Evolutionary conservation across 371 early-diverging fungal species (phyloP), one percentile per base, ranked within the genome.

Genomic region (Lichtheimia corymbifera): DNA sequence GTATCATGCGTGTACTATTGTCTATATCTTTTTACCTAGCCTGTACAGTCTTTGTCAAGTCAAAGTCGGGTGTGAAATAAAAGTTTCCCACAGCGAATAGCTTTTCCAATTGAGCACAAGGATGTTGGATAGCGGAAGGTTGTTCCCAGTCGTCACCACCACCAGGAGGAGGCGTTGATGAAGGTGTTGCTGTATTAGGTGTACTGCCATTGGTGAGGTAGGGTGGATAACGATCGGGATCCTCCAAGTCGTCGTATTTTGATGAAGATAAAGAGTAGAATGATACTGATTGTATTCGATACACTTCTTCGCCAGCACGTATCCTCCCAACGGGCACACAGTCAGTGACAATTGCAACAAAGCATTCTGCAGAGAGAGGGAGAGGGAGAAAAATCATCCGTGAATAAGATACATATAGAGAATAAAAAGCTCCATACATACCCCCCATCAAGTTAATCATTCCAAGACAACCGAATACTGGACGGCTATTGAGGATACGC

Each of bases 11-110:
- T 43, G 30, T 22, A n/a, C 20, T 60, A 30, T 52, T 20, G 42
- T n/a, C 3, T 30, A 3, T 30, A 13, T 54, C 12, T 4, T 14
- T 40, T 55, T 75, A 78, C 86, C 87, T 83, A 27, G 79, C 78
- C 72, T 91, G 91, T 4, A 85, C 72, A 3, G 83, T 86, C 27
- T 85, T 83, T 20, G 92, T 91, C 53, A 93, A 68, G 63, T 93
- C 93, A 52, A 89, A 87, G 54, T 82, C 81, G 1, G 87, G 85
- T 0, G 91, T 87, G 65, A 91, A 93, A 73, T 86, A 93, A 62
- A 93, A 92, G 20, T 80, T 85, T 5, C 91, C 90, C 59, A 77
- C 79, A 41, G 84, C 84, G 28, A 92, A 77, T 28, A 91, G 77
- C 57, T 88, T 88, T 64, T 82, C 80, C 12, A 90, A 67, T 24